Evolutionary conservation across 1,284 basidiomycete genomes (phyloP), one percentile per base, ranked within the genome.

Genomic region (Ceraceosorus guamensis): DNA sequence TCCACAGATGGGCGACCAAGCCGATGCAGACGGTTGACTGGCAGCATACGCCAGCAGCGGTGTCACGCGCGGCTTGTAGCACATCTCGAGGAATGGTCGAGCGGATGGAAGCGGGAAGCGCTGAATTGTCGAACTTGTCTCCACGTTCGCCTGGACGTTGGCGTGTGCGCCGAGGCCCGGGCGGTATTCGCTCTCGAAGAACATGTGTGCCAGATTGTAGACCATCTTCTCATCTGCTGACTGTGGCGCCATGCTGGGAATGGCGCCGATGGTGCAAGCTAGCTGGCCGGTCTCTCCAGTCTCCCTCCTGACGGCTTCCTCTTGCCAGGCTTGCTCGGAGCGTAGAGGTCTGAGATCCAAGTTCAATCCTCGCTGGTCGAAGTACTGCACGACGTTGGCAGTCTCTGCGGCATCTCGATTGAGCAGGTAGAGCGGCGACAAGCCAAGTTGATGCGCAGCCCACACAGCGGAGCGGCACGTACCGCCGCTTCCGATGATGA

Each of bases 21-120:
- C 62, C 5, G 43, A 13, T 13, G 33, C 31, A n/a, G 43, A 10
- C 30, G 14, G 30, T 10, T 67, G 57, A 3, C 63, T 44, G 0
- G 57, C 49, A 0, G 74, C 76, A 8, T 65, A 59, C n/a, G 52
- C 52, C 37, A 72, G 61, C 31, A 77, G 41, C 0, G 70, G 68
- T 14, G 76, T 77, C 46, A 65, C 60, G n/a, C 76, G 69, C 0
- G 76, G 75, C 53, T 77, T 76, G 66, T 77, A 77, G 44, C 67
- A 70, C 76, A 77, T 77, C 41, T 77, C 76, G 34, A 77, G 65
- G 59, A 77, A 77, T 7, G 68, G 59, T 4, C 74, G 56, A 33
- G 60, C 52, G 30, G 43, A 24, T 0, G 70, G 69, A 31, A 73
- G 52, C 0, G 71, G 68, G 14, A 74, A 16, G 0, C 44, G 24